Base-by-base conservation (phyloP, 192 early-diverging fungal species). In the Haplosporangium gracile region DNA sequence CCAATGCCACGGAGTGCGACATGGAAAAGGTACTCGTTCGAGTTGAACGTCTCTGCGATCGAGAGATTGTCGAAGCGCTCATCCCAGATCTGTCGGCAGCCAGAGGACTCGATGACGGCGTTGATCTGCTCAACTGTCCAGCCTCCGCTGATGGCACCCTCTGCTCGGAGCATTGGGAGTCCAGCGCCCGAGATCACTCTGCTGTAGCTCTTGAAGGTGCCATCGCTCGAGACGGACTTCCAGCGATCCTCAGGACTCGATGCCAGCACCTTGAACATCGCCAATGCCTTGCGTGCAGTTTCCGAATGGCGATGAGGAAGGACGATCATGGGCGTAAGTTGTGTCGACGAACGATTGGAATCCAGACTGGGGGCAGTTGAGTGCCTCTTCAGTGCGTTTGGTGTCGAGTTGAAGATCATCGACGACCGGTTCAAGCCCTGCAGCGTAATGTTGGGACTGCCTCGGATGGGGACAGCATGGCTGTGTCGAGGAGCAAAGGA, bases 121-220 rank as follows among this genome's bases (percentile, higher is more conserved):
- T 90, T 90, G 29, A 92, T 82, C 57, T 93, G 91, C 57, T 92
- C 90, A 4, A 90, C 88, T 29, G 88, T 89, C 90, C 88, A 93
- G 3, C 81, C 84, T 70, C 90, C 90, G 29, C 80, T 71, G 68
- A 93, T 89, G 24, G 82, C 80, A 42, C 85, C 82, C 55, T 93
- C 92, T 5, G 83, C 90, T 75, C 92, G 82, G 36, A 93, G 81
- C 74, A 90, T 89, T 11, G 90, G 90, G n/a, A 89, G 70, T 22
- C 87, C 70, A 34, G 77, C 83, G 15, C 88, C 88, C 5, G 81
- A 86, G 13, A 90, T 77, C 10, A 79, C 47, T 43, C 88, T 87
- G 22, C 79, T 90, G 43, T 92, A 93, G 20, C 89, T 51, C 76
- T 92, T 92, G 72, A 92, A 88, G 32, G 83, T 85, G 1, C 88